Conservation (phyloP, 1,139 yeast genomes). For the Saccharomycopsis hybrid region DNA sequence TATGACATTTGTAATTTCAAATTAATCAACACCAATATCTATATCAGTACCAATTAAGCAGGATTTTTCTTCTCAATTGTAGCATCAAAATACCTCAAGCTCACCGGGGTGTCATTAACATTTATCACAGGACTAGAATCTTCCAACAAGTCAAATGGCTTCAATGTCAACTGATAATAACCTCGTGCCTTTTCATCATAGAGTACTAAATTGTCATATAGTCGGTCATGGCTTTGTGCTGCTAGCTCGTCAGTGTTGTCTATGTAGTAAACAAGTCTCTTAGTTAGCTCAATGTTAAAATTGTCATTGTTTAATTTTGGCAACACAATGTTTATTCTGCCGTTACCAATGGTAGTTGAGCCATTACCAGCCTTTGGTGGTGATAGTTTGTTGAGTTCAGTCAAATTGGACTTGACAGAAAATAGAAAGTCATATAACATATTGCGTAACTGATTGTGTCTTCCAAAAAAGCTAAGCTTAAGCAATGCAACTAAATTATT, state of each 20-base stretch:
- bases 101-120: slow-evolving; percentile 60
- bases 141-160: slow-evolving; percentile 62
- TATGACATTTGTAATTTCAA: no score
- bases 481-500: slow-evolving; percentile 36
- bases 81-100: slow-evolving; percentile 70
- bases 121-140: slow-evolving; percentile 50
- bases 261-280: slow-evolving; percentile 12
- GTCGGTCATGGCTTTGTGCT: slow-evolving; percentile 16
- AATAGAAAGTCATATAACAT: slow-evolving; percentile 47
- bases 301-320: slow-evolving; percentile 18
- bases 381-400: slow-evolving; percentile 6
- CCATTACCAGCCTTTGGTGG: no score
- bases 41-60: background rate
- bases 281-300: slow-evolving; percentile 15
- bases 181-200: slow-evolving; percentile 29
- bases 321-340: slow-evolving; percentile 18
- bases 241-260: slow-evolving; percentile 21
- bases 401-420: slow-evolving; percentile 34
- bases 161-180: slow-evolving; percentile 33
- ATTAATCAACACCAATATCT: no score
- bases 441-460: slow-evolving; percentile 41
- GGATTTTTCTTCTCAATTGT: slow-evolving; percentile 57
- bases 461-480: slow-evolving; percentile 34
- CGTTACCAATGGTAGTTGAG: background rate
- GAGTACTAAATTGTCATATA: slow-evolving; percentile 29